These are phyloP conservation scores for Chaetomium fimeti DNA, from an alignment of 495 filamentous ascomycete species.

Conservation along the genomic window DNA sequence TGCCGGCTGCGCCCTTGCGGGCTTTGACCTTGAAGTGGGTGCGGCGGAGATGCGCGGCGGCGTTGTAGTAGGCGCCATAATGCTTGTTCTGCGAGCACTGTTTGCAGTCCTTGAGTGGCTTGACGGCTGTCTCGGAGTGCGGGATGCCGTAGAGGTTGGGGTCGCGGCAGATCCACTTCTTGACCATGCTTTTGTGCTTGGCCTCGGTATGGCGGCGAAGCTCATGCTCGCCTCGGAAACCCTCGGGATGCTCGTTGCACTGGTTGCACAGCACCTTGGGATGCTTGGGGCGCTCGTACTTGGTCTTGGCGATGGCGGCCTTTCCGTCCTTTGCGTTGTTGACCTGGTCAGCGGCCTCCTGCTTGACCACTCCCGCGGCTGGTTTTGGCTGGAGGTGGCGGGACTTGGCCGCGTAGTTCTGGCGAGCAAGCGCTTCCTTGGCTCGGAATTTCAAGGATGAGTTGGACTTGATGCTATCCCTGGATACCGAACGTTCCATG, in stretches of 20 bases:
- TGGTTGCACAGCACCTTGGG: slow-evolving; percentile 70
- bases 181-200: slow-evolving; percentile 69
- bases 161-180: slow-evolving; percentile 72
- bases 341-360: slow-evolving; percentile 28
- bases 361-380: slow-evolving; percentile 26
- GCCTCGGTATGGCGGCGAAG: slow-evolving; percentile 82
- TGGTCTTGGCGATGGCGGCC: slow-evolving; percentile 62
- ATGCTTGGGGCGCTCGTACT: slow-evolving; percentile 72
- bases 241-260: slow-evolving; percentile 76
- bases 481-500: slow-evolving; percentile 49
- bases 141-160: slow-evolving; percentile 38
- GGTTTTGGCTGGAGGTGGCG: slow-evolving; percentile 43
- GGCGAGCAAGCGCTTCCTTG: slow-evolving; percentile 43
- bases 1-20: slow-evolving; percentile 43
- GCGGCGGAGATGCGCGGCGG: slow-evolving; percentile 84
- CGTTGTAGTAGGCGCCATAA: slow-evolving; percentile 95
- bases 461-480: slow-evolving; percentile 44
- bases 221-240: slow-evolving; percentile 93
- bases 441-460: slow-evolving; percentile 44
- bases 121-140: slow-evolving; percentile 51
- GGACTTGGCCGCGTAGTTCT: slow-evolving; percentile 38
- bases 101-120: slow-evolving; percentile 80
- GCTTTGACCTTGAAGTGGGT: slow-evolving; percentile 70
- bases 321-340: slow-evolving; percentile 40
- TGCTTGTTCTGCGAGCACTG: slow-evolving; percentile 72